Percentiles rank a stretch among this genome's conserved stretches.
phyloP scores from a whole-genome alignment of 2,329 filamentous ascomycete genomes.

The Xylariales sp. region DNA sequence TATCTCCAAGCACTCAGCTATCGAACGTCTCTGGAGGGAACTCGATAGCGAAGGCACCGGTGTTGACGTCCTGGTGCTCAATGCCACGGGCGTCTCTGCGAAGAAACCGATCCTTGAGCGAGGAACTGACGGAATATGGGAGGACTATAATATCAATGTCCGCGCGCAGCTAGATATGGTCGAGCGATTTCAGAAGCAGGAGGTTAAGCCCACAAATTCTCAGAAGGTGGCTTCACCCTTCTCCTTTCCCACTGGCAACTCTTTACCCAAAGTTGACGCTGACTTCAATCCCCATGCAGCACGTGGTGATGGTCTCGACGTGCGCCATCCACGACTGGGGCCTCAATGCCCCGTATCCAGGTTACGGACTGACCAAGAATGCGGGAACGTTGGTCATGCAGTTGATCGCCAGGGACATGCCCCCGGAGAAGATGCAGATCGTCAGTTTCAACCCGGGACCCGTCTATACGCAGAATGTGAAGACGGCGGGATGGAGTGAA shows the following conservation, averaged over 20 bases:
- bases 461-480: conserved; percentile 28
- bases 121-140: conserved; percentile 20
- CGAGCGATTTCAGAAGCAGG: conserved; percentile 30
- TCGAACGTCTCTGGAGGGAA: conserved; percentile 26
- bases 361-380: conserved; percentile 35
- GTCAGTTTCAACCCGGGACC: conserved; percentile 36
- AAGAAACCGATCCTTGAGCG: conserved; percentile 19
- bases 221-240: conserved; percentile 14
- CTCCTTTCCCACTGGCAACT: neutral
- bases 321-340: conserved; percentile 24
- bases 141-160: conserved; percentile 24
- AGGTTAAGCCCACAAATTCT: conserved; percentile 11
- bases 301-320: conserved; percentile 28
- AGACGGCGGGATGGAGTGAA: conserved; percentile 13
- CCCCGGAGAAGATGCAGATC: conserved; percentile 30
- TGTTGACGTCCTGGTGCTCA: conserved; percentile 32
- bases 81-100: conserved; percentile 18
- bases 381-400: conserved; percentile 31
- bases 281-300: conserved; percentile 13
- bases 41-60: conserved; percentile 15
- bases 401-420: conserved; percentile 31
- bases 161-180: conserved; percentile 25
- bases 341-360: conserved; percentile 14
- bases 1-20: conserved; percentile 18
- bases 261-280: neutral